These are phyloP conservation scores for Anisodus tanguticus DNA, from an alignment of 257 asterid species.

Conservation along the genomic window DNA sequence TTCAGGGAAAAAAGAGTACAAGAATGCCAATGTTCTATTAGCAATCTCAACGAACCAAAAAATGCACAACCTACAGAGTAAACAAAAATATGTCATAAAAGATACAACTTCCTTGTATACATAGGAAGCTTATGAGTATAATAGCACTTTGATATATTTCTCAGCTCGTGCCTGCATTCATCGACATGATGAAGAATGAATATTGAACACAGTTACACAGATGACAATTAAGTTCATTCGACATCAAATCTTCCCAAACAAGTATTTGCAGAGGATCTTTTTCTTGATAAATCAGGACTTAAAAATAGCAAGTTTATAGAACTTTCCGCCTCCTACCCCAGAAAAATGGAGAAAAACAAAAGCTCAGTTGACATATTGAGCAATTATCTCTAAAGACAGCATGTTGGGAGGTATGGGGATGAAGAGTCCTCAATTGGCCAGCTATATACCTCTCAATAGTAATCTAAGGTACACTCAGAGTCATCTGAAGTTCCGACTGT, in stretches of 20 bases:
- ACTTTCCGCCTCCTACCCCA: background rate
- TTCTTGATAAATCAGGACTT: slow-evolving; percentile 13
- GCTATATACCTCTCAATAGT: slow-evolving; percentile 19
- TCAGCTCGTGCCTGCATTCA: background rate
- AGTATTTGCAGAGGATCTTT: background rate
- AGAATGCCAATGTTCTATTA: too few relatives aligned
- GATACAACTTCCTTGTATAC: background rate
- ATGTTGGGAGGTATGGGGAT: slow-evolving; percentile 15
- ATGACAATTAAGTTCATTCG: background rate
- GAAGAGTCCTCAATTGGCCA: background rate
- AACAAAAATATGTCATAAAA: background rate
- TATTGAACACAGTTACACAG: background rate
- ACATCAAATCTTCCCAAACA: background rate
- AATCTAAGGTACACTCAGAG: slow-evolving; percentile 29
- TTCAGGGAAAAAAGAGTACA: background rate
- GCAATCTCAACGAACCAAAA: background rate
- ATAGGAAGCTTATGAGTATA: background rate
- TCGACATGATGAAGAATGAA: background rate
- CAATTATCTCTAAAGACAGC: background rate
- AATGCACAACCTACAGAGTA: background rate
- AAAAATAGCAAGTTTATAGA: background rate
- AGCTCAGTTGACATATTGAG: background rate
- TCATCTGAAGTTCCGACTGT: slow-evolving; percentile 21
- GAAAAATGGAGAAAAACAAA: background rate
- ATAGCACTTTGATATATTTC: background rate